These are phyloP conservation scores for Hortaea werneckii DNA, from an alignment of 2,329 filamentous ascomycete genomes.

Conservation along the genomic window DNA sequence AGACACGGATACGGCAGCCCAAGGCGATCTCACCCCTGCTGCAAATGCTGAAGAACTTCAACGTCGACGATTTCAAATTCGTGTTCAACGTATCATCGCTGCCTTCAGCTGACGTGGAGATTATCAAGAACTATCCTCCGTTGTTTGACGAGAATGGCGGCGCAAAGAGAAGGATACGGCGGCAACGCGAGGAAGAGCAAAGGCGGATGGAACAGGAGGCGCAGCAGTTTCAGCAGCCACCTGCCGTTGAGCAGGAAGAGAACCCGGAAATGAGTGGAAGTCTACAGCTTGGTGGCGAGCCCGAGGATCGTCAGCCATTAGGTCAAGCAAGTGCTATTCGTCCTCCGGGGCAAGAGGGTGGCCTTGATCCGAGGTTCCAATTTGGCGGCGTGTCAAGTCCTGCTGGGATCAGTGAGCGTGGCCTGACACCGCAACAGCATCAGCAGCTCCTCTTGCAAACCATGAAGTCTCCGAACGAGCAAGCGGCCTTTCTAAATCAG, in stretches of 20 bases:
- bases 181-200: constrained; percentile 51
- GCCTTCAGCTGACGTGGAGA: constrained; percentile 38
- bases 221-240: constrained; percentile 41
- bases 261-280: constrained; percentile 69
- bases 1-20: constrained; percentile 6
- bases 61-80: constrained; percentile 40
- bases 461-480: constrained; percentile 33
- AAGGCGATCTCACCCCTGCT: constrained; percentile 21
- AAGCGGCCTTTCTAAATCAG: constrained; percentile 38
- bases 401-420: constrained; percentile 55
- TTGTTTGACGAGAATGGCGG: constrained; percentile 77
- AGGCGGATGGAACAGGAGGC: constrained; percentile 44
- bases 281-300: constrained; percentile 81
- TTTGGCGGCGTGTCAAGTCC: constrained; percentile 36
- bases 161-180: constrained; percentile 65
- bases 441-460: constrained; percentile 56
- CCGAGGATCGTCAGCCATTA: constrained; percentile 58
- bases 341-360: constrained; percentile 42
- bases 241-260: constrained; percentile 36
- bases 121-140: constrained; percentile 55
- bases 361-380: constrained; percentile 22
- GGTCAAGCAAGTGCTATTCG: constrained; percentile 57
- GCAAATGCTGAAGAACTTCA: constrained; percentile 31
- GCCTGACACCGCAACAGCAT: constrained; percentile 70
- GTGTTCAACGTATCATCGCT: constrained; percentile 41